Percentiles rank a stretch among this genome's conserved stretches.
Conservation (phyloP, 495 filamentous ascomycete genomes). For the Daldinia decipiens region DNA sequence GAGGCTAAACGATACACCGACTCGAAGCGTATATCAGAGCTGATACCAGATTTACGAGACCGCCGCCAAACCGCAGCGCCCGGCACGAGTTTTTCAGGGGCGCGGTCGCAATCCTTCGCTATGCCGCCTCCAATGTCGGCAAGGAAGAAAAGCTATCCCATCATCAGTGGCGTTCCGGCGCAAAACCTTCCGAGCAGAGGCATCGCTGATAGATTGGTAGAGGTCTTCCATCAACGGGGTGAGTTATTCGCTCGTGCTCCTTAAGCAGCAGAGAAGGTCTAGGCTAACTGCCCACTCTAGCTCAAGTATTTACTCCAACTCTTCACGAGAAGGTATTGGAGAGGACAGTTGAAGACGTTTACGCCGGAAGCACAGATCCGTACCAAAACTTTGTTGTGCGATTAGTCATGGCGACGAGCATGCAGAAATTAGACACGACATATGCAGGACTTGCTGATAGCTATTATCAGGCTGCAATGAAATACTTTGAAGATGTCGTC, state of each 20-base stretch:
- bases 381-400: conserved; percentile 86
- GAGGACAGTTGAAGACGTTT: conserved; percentile 81
- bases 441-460: conserved; percentile 90
- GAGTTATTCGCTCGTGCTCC: conserved; percentile 42
- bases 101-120: conserved; percentile 51
- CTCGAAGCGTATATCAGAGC: conserved; percentile 84
- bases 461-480: conserved; percentile 88
- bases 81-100: conserved; percentile 30
- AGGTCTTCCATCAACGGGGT: conserved; percentile 86
- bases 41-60: conserved; percentile 73
- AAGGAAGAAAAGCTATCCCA: conserved; percentile 71
- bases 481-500: conserved; percentile 79
- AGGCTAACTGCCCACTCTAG: conserved; percentile 55
- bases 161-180: conserved; percentile 79
- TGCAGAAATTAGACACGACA: conserved; percentile 82
- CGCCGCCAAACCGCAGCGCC: conserved; percentile 35
- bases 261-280: background rate
- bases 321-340: conserved; percentile 84
- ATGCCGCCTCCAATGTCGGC: conserved; percentile 50
- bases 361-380: conserved; percentile 75
- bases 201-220: conserved; percentile 76
- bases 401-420: conserved; percentile 90
- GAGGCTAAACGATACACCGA: conserved; percentile 89
- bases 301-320: conserved; percentile 84
- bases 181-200: conserved; percentile 71